phyloP scores from a whole-genome alignment of 257 asterid genomes.

The Solanum habrochaites region DNA sequence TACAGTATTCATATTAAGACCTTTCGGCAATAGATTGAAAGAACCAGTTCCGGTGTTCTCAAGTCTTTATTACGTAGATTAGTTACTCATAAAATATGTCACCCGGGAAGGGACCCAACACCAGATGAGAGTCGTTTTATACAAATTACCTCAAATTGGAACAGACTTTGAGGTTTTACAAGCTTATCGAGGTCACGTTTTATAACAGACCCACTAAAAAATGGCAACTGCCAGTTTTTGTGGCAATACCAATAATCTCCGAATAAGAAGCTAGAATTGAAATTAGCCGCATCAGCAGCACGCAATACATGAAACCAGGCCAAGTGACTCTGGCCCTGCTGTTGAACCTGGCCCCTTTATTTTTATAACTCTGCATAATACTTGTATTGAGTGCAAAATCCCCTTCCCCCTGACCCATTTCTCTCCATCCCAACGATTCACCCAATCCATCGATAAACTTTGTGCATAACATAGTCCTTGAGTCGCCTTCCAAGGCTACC shows the following conservation, averaged over 20 bases:
- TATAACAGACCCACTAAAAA: background rate
- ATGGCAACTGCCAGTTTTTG: slow-evolving; percentile 9
- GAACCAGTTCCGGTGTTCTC: background rate
- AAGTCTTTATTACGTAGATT: background rate
- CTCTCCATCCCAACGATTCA: background rate
- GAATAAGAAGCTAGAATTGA: background rate
- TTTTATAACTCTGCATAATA: slow-evolving; percentile 21
- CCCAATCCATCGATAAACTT: background rate
- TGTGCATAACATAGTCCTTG: slow-evolving; percentile 6
- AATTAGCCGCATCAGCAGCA: background rate
- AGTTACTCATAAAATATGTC: background rate
- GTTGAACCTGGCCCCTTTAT: slow-evolving; percentile 16
- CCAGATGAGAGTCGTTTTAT: too few species aligned
- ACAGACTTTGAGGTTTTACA: background rate
- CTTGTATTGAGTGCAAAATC: slow-evolving; percentile 9
- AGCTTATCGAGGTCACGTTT: background rate
- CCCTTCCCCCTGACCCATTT: slow-evolving; percentile 7
- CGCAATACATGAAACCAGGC: slow-evolving; percentile 4
- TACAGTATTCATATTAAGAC: background rate
- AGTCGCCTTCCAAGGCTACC: slow-evolving; percentile 14
- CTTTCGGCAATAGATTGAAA: background rate
- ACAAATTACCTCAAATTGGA: background rate
- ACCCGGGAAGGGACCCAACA: too few species aligned
- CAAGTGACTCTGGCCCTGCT: background rate
- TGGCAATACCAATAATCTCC: slow-evolving; percentile 9